Conservation (phyloP, 371 early-diverging fungal genomes). For the Mucor sp. region DNA sequence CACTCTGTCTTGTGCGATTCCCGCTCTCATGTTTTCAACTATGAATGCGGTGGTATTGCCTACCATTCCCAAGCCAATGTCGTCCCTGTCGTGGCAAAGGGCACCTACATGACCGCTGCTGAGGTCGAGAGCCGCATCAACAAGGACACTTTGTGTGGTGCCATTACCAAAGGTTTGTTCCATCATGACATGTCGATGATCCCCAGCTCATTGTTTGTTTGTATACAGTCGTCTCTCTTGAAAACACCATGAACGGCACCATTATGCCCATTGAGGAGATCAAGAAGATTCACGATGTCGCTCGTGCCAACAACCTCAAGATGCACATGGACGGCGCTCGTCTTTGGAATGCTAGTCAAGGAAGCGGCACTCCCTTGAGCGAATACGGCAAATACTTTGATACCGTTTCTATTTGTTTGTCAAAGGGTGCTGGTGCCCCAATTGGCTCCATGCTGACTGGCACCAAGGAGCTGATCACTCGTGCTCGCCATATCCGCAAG, state of each 20-base stretch:
- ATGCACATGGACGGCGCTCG: conserved; percentile 92
- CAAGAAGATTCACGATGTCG: conserved; percentile 60
- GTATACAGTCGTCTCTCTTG: conserved; percentile 69
- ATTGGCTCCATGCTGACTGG: conserved; percentile 86
- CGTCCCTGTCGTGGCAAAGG: conserved; percentile 65
- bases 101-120: conserved; percentile 67
- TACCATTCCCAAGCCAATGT: conserved; percentile 78
- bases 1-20: conserved; percentile 79
- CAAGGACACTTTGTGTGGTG: conserved; percentile 41
- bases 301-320: conserved; percentile 50
- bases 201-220: not conserved
- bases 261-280: conserved; percentile 81
- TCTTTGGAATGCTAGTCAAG: conserved; percentile 87
- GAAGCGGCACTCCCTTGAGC: conserved; percentile 63
- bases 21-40: conserved; percentile 77
- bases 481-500: conserved; percentile 84
- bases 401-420: conserved; percentile 84
- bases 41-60: conserved; percentile 85
- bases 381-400: conserved; percentile 79
- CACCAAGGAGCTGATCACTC: conserved; percentile 58
- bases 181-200: not conserved
- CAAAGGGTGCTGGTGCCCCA: conserved; percentile 90
- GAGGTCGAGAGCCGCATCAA: conserved; percentile 57
- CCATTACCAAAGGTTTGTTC: conserved; percentile 65
- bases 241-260: conserved; percentile 87